phyloP scores from a whole-genome alignment of 108 stramenopile species.

The Epithemia pelagica region DNA sequence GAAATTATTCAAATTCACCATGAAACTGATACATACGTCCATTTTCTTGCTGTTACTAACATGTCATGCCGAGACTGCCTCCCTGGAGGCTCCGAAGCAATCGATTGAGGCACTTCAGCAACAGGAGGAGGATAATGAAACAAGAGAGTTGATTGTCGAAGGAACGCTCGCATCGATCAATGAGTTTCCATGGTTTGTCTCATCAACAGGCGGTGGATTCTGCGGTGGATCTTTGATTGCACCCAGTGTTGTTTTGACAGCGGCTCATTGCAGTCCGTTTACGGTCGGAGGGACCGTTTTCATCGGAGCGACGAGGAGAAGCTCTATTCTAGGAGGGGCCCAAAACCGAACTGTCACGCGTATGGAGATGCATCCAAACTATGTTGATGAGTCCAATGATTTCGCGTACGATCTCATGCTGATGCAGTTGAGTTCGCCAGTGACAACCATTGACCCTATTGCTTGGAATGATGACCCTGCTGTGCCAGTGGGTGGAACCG shows the following conservation, averaged over 20 bases:
- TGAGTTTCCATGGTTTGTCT: constrained; percentile 4
- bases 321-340: not conserved
- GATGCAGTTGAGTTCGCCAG: not conserved
- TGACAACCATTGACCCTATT: not conserved
- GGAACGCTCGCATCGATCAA: not conserved
- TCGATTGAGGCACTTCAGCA: too few relatives aligned
- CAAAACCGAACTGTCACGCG: not conserved
- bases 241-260: constrained; percentile 1
- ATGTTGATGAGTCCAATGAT: not conserved
- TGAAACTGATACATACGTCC: too few relatives aligned
- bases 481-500: not conserved
- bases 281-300: not conserved
- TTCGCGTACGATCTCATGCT: constrained; percentile 3
- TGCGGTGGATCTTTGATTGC: constrained; percentile 3
- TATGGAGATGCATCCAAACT: not conserved
- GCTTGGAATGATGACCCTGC: not conserved
- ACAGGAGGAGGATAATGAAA: not conserved
- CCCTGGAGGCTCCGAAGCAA: too few relatives aligned
- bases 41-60: too few relatives aligned
- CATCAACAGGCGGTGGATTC: not conserved
- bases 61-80: too few relatives aligned
- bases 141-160: not conserved
- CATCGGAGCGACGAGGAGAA: not conserved
- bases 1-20: too few relatives aligned
- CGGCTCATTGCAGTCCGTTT: constrained; percentile 2